Conservation (phyloP, 2,329 filamentous ascomycete genomes). For the Grosmannia penicillata region DNA sequence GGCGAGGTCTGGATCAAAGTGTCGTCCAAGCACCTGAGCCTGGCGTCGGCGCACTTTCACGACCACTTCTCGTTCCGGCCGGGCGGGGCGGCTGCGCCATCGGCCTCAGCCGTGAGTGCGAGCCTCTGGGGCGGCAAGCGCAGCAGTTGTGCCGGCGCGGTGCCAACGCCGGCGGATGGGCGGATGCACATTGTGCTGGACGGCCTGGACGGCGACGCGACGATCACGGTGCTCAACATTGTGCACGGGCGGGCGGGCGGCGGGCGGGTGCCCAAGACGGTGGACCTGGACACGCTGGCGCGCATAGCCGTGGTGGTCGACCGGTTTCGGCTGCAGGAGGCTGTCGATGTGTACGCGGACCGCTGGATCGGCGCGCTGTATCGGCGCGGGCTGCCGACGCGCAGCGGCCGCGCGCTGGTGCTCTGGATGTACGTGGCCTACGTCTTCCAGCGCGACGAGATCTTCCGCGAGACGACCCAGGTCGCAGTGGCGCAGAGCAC, state of each 20-base stretch:
- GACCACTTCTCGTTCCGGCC: constrained; percentile 13
- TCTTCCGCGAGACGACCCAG: constrained; percentile 15
- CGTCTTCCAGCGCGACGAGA: constrained; percentile 15
- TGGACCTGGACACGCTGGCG: constrained; percentile 26
- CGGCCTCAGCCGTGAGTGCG: background rate
- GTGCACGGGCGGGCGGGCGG: constrained; percentile 26
- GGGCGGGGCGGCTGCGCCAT: background rate
- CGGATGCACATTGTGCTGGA: constrained; percentile 17
- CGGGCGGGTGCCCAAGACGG: constrained; percentile 20
- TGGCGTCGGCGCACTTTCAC: constrained; percentile 17
- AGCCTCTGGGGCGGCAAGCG: background rate
- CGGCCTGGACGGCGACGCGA: constrained; percentile 21
- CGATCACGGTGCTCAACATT: constrained; percentile 27
- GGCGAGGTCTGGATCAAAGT: constrained; percentile 19
- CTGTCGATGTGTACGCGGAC: constrained; percentile 24
- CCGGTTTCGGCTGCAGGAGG: constrained; percentile 25
- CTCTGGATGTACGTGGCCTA: constrained; percentile 18
- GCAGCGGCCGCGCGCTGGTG: constrained; percentile 12
- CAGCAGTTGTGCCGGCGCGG: background rate
- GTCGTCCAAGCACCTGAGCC: constrained; percentile 20
- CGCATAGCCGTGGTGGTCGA: constrained; percentile 28
- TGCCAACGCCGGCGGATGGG: constrained; percentile 14
- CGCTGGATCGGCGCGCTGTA: constrained; percentile 21
- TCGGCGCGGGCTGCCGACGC: constrained; percentile 6
- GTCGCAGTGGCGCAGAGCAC: constrained; percentile 13